Base-by-base conservation (phyloP, 164 flowering plant species). In the Protea cynaroides region DNA sequence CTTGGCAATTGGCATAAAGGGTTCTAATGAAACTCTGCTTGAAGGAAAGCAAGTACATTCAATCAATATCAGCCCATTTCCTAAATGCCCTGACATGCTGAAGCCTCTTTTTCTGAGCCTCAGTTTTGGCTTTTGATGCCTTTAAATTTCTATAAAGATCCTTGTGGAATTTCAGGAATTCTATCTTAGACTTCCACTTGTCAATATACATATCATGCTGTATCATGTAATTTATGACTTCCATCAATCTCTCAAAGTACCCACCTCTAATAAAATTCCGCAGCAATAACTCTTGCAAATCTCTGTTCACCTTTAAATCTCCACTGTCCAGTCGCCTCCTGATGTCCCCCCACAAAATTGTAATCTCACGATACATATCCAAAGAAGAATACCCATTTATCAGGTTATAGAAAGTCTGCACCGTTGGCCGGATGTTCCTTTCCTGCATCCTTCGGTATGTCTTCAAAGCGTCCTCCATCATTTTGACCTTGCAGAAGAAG, bases 201-300 rank as follows among this genome's bases (percentile, higher is more conserved):
- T 93, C 98, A 63, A 64, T 57, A 64, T 65, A 84, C 82, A 90
- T 75, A 8, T 67, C 62, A 13, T 66, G 67, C 62, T 78, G 72
- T 69, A 68, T 64, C 97, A 90, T 87, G 61, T 67, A 70, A 29
- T 58, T 72, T 63, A 87, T 66, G 21, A 88, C 74, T 77, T 93
- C 97, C 87, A 88, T 71, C 63, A 83, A 87, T 76, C 93, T 88
- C 78, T 86, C 92, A 77, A 93, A 88, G 77, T 90, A 93, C 52
- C 97, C 96, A 51, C 94, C 97, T 58, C 71, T 79, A 74, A 93
- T 67, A 74, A 93, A 90, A 76, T 72, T 82, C 70, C 82, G 60
- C 17, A 88, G 65, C 67, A 93, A 65, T 18, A 78, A 58, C 74
- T 88, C 97, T 24, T 68, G 81, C 51, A 93, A 57, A 73, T 90